Evolutionary conservation across 2,329 filamentous ascomycete genomes (phyloP), one percentile per base, ranked within the genome.

Genomic region (Exophiala sp.): DNA sequence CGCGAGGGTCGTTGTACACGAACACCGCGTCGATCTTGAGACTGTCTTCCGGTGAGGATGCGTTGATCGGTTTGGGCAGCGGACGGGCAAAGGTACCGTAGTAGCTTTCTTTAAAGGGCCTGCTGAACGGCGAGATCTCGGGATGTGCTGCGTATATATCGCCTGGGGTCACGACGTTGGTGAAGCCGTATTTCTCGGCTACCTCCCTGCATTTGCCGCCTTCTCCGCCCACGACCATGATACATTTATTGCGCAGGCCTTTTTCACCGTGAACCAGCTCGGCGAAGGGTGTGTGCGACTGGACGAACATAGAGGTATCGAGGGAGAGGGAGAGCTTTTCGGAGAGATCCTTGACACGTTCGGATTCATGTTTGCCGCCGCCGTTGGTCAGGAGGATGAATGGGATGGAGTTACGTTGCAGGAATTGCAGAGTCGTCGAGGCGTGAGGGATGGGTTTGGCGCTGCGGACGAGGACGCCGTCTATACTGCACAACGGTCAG

Each of bases 321-420:
- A 94, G 75, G 2, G 53, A 39, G 1, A 91, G 75, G 21, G 80
- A 76, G 5, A 95, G 79, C 62, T 83, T 84, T 40, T 79, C 69
- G 62, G 81, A 85, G 49, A 95, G 77, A 57, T 91, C 86, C 6
- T 75, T 75, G 29, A 90, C 86, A 14, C 89, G 82, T 54, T 88
- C 85, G 2, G 75, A 76, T 72, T 97, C 92, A 59, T 85, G 83
- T 66, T 87, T 90, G 54, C 94, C 94, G 39, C 94, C 94, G 63
- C 94, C 94, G 72, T 99, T 99, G 55, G 94, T 99, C 59, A 99
- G 79, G 33, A 99, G 83, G 65, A 99, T 92, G 73, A 95, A 97
- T 10, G 91, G 91, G 42, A 96, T 89, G 43, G 82, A 78, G 65
- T 91, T 80, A 43, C 79, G 73, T 63, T 91, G 84, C 16, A 97